Evolutionary conservation across 176 grass and related monocot genomes (phyloP).

Genomic region (Hsuehochloa calcarea): DNA sequence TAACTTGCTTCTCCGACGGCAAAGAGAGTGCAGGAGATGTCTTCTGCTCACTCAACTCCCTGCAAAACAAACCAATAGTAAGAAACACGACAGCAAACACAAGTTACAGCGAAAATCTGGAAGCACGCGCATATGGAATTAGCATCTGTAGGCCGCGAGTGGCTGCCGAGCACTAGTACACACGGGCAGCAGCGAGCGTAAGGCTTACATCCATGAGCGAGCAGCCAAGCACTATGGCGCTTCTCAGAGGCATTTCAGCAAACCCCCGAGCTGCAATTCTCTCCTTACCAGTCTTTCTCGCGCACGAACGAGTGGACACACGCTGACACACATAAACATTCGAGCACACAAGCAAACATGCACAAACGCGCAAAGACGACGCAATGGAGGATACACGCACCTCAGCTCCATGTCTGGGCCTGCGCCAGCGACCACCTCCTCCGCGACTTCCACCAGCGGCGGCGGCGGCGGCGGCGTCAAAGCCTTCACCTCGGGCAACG

Average conservation of each 20-base stretch:
- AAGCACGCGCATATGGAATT: not conserved
- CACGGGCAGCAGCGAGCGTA: too few relatives aligned
- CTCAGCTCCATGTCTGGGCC: slow-evolving; percentile 3
- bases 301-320: not conserved
- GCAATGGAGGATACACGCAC: slow-evolving; percentile 17
- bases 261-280: not conserved
- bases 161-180: too few relatives aligned
- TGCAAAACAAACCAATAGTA: slow-evolving; percentile 17
- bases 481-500: not conserved
- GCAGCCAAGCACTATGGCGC: not conserved
- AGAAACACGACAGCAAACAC: slow-evolving; percentile 15
- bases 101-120: not conserved
- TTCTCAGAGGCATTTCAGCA: not conserved
- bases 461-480: not conserved
- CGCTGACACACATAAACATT: not conserved
- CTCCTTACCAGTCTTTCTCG: not conserved
- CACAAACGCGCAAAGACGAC: not conserved
- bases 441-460: not conserved
- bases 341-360: not conserved
- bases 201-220: too few relatives aligned
- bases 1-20: slow-evolving; percentile 17
- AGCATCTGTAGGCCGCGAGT: not conserved
- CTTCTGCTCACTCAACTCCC: slow-evolving; percentile 11
- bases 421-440: not conserved
- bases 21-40: not conserved